Evolutionary conservation across 2,329 filamentous ascomycete species (phyloP).

Genomic region (Exutisphaerella laricina): DNA sequence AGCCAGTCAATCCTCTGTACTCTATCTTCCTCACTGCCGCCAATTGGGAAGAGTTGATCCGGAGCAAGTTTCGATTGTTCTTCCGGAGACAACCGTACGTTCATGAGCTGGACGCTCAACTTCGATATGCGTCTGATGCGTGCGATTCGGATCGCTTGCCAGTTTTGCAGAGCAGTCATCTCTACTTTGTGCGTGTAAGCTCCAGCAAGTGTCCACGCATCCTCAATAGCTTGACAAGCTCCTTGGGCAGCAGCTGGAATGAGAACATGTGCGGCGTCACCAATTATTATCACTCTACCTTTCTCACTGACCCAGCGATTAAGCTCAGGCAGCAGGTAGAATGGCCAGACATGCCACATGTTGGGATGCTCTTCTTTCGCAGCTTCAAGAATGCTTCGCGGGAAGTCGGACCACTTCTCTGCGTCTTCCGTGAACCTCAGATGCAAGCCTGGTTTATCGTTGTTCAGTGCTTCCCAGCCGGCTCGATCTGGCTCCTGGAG

Average conservation of each 20-base stretch:
- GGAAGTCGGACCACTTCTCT: background rate
- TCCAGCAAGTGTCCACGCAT: background rate
- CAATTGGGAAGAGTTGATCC: background rate
- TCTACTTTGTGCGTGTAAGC: background rate
- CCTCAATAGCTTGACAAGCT: constrained; percentile 1
- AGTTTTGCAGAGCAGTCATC: background rate
- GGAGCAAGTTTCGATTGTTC: background rate
- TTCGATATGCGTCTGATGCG: background rate
- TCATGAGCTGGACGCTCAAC: constrained; percentile 1
- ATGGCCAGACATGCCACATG: constrained; percentile 4
- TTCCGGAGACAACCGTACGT: background rate
- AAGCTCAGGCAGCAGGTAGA: constrained; percentile 1
- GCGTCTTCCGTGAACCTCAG: background rate
- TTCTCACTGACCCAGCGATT: background rate
- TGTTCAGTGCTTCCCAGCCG: background rate
- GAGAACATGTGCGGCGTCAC: background rate
- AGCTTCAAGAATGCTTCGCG: background rate
- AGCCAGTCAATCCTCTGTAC: background rate
- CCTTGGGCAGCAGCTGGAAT: background rate
- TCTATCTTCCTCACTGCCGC: background rate
- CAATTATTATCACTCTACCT: background rate
- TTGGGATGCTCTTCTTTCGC: background rate
- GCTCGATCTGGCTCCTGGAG: background rate
- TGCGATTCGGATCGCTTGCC: background rate
- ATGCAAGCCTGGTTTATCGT: background rate